Percentiles rank a stretch among this genome's conserved stretches.
These are phyloP conservation scores for Stachybotrys chartarum DNA, from an alignment of 2,329 filamentous ascomycete genomes.

Conservation along the genomic window DNA sequence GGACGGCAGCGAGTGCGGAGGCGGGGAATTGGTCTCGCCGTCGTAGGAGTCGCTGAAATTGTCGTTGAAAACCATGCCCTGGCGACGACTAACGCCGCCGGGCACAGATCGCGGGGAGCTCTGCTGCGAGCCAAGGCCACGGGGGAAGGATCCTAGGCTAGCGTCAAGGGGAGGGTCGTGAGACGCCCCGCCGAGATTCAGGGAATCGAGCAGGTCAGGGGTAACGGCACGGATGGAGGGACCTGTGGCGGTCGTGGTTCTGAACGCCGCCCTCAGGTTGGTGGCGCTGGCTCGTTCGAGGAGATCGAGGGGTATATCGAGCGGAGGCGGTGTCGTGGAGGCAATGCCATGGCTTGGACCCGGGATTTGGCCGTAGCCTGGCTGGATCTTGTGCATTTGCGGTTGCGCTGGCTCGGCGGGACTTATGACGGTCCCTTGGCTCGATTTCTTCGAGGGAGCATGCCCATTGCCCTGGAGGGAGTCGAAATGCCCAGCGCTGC, in stretches of 20 bases:
- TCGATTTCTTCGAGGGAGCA: not conserved
- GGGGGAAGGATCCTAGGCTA: constrained; percentile 12
- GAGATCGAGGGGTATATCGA: constrained; percentile 19
- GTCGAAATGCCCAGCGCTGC: not conserved
- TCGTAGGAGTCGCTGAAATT: constrained; percentile 44
- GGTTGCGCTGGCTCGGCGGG: not conserved
- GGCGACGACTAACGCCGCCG: constrained; percentile 37
- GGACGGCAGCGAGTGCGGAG: constrained; percentile 24
- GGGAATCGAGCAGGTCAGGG: constrained; percentile 45
- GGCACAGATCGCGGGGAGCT: constrained; percentile 23
- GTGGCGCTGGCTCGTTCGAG: constrained; percentile 28
- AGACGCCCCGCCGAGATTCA: constrained; percentile 11
- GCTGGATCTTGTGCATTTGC: not conserved
- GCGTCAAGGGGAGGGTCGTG: constrained; percentile 11
- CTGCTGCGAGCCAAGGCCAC: constrained; percentile 20
- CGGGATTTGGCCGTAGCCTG: not conserved
- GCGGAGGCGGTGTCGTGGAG: constrained; percentile 7
- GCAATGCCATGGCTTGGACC: not conserved
- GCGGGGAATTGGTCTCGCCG: constrained; percentile 30
- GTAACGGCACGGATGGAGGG: constrained; percentile 58
- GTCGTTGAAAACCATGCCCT: constrained; percentile 56
- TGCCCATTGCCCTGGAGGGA: not conserved
- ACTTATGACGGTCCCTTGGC: not conserved
- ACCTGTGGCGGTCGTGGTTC: constrained; percentile 22
- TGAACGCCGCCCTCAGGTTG: constrained; percentile 26